Evolutionary conservation across 768 basidiomycete species (phyloP).

Genomic region (Podaxis sp.): DNA sequence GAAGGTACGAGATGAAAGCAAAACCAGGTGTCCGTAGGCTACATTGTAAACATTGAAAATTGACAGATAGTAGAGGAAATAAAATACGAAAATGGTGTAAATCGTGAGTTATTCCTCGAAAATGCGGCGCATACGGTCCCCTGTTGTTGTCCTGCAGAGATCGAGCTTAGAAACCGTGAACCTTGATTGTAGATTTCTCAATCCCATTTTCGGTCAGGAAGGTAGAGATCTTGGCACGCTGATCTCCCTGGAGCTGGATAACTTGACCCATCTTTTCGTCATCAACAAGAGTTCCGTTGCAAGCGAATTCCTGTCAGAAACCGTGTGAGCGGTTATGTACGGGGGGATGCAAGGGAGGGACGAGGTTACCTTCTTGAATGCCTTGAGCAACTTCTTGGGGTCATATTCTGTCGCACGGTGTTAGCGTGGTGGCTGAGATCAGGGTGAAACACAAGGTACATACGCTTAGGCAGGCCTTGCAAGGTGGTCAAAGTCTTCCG

Average conservation of each 20-base stretch:
- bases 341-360: slow-evolving; percentile 8
- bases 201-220: slow-evolving; percentile 88
- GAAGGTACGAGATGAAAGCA: slow-evolving; percentile 12
- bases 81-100: slow-evolving; percentile 11
- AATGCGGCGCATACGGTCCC: slow-evolving; percentile 13
- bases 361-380: slow-evolving; percentile 88
- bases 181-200: slow-evolving; percentile 74
- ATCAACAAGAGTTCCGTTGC: slow-evolving; percentile 95
- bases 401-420: slow-evolving; percentile 72
- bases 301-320: slow-evolving; percentile 82
- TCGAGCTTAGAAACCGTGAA: slow-evolving; percentile 76
- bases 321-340: neutral
- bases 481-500: slow-evolving; percentile 97
- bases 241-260: slow-evolving; percentile 98
- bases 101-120: slow-evolving; percentile 12
- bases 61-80: slow-evolving; percentile 3
- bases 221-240: slow-evolving; percentile 83
- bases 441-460: slow-evolving; percentile 26
- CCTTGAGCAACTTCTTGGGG: slow-evolving; percentile 96
- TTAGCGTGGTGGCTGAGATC: slow-evolving; percentile 9
- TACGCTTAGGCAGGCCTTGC: slow-evolving; percentile 91
- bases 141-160: neutral
- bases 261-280: slow-evolving; percentile 96
- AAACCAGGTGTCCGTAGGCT: slow-evolving; percentile 8
- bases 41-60: neutral